These are phyloP conservation scores for Raffaelea arxii DNA, from an alignment of 2,329 filamentous ascomycete species.

Conservation along the genomic window DNA sequence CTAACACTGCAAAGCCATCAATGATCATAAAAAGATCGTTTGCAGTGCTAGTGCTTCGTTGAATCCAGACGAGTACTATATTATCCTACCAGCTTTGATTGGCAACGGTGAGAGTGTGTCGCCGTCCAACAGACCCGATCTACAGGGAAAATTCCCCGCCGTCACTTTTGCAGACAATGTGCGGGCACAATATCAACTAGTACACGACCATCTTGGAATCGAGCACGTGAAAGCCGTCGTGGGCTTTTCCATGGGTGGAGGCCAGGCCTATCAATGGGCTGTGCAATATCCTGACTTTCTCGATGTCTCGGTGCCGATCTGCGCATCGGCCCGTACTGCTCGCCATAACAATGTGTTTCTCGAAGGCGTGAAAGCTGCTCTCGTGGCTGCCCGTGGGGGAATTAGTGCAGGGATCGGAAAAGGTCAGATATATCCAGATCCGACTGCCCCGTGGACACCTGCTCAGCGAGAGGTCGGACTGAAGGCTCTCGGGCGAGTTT, in stretches of 20 bases:
- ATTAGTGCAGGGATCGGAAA: constrained; percentile 31
- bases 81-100: constrained; percentile 40
- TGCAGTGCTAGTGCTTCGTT: not conserved
- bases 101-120: constrained; percentile 44
- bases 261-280: constrained; percentile 42
- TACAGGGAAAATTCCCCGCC: constrained; percentile 29
- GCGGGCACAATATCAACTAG: constrained; percentile 34
- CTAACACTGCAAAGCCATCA: not conserved
- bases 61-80: constrained; percentile 27
- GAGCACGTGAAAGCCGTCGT: constrained; percentile 33
- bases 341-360: constrained; percentile 44
- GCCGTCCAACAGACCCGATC: constrained; percentile 30
- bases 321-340: constrained; percentile 38
- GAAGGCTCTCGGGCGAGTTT: constrained; percentile 63
- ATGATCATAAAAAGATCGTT: constrained; percentile 1
- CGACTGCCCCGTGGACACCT: constrained; percentile 16
- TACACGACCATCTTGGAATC: constrained; percentile 28
- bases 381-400: constrained; percentile 31
- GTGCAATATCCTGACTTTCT: constrained; percentile 38
- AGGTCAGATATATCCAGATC: constrained; percentile 17
- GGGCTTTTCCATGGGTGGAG: constrained; percentile 47
- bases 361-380: constrained; percentile 39
- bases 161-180: constrained; percentile 42
- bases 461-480: constrained; percentile 25
- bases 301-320: constrained; percentile 36